Percentiles rank a stretch among this genome's conserved stretches.
Conservation (phyloP, 108 stramenopile species). For the Cyclotella atomus region DNA sequence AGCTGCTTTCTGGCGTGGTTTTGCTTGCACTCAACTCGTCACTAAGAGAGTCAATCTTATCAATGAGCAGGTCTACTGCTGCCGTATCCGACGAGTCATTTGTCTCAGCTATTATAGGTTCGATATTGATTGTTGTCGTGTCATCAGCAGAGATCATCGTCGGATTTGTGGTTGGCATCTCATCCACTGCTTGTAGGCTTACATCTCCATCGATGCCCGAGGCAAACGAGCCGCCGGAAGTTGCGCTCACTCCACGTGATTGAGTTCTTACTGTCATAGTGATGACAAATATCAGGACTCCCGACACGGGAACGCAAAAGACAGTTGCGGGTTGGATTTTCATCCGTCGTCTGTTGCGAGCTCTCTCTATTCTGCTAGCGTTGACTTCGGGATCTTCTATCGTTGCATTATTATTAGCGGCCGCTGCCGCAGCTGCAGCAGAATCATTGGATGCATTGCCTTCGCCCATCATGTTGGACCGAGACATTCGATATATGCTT, state of each 20-base stretch:
- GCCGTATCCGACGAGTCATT: not conserved
- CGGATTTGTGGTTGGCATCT: not conserved
- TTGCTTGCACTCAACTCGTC: not conserved
- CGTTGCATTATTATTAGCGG: too few relatives aligned
- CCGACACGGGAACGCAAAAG: not conserved
- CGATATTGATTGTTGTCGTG: not conserved
- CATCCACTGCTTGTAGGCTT: not conserved
- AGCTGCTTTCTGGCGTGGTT: not conserved
- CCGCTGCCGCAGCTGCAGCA: too few relatives aligned
- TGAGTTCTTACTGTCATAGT: not conserved
- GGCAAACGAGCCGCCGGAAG: not conserved
- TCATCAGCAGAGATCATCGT: not conserved
- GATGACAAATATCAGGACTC: not conserved
- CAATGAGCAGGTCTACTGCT: not conserved
- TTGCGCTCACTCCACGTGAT: not conserved
- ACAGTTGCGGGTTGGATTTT: not conserved
- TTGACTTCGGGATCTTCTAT: too few relatives aligned
- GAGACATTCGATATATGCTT: too few relatives aligned
- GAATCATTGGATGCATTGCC: too few relatives aligned
- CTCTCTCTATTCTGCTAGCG: too few relatives aligned
- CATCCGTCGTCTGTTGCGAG: not conserved
- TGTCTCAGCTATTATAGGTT: not conserved
- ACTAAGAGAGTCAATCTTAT: not conserved
- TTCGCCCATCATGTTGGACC: too few relatives aligned
- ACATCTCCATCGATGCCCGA: not conserved